A percentile compares a stretch with the other conserved stretches of the same genome.
These are phyloP conservation scores for Cyanodermella asteris DNA, from an alignment of 2,329 filamentous ascomycete species.

Conservation along the genomic window DNA sequence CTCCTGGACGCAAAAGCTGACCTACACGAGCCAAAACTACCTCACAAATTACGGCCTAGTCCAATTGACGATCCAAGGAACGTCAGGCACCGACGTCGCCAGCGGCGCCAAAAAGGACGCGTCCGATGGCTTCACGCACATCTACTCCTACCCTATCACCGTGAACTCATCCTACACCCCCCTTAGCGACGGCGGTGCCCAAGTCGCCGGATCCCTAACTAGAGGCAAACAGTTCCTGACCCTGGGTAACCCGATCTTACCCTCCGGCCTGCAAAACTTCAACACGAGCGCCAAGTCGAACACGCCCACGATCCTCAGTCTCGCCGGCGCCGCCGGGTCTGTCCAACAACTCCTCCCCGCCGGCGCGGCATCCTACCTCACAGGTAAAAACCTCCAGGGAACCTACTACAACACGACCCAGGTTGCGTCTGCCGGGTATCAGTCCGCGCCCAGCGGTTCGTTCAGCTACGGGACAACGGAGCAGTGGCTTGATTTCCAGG, in stretches of 20 bases:
- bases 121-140: constrained; percentile 16
- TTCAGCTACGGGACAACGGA: constrained; percentile 32
- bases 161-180: constrained; percentile 30
- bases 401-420: constrained; percentile 28
- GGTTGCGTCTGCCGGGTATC: constrained; percentile 35
- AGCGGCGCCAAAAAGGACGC: no score
- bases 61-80: constrained; percentile 30
- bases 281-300: constrained; percentile 6
- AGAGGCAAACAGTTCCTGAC: constrained; percentile 27
- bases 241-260: constrained; percentile 28
- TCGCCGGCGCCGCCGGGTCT: constrained; percentile 1
- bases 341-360: neutral
- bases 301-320: neutral
- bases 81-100: constrained; percentile 23
- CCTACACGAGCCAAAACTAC: constrained; percentile 32
- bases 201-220: constrained; percentile 26
- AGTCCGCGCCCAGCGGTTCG: constrained; percentile 24
- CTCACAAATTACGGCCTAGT: constrained; percentile 32
- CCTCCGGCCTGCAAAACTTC: constrained; percentile 39
- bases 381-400: constrained; percentile 16
- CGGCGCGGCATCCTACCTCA: constrained; percentile 7
- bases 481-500: constrained; percentile 35
- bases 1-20: constrained; percentile 37
- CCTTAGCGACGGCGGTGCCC: constrained; percentile 23
- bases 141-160: constrained; percentile 38